These are phyloP conservation scores for Xylaria nigripes DNA, from an alignment of 495 filamentous ascomycete species.

Conservation along the genomic window DNA sequence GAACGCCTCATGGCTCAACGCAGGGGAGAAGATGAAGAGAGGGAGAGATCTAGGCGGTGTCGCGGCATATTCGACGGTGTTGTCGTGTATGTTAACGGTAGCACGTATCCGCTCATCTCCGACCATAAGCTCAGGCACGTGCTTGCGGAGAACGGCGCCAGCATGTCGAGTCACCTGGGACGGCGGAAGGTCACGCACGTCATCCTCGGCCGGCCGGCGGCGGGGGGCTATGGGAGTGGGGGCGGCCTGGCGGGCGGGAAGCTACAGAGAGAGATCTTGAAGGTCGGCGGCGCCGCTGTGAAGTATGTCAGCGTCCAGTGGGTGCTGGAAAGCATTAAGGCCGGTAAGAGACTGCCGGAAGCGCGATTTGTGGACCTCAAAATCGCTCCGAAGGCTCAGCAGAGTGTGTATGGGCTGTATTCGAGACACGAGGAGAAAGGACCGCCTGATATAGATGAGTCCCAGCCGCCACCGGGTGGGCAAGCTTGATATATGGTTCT, in stretches of 20 bases:
- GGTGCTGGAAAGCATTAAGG: conserved; percentile 73
- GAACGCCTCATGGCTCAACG: conserved; percentile 25
- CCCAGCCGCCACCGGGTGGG: conserved; percentile 1
- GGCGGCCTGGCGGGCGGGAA: conserved; percentile 77
- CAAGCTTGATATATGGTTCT: conserved; percentile 2
- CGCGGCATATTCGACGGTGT: conserved; percentile 53
- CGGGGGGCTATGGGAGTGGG: conserved; percentile 38
- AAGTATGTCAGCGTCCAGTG: conserved; percentile 81
- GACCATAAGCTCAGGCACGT: conserved; percentile 82
- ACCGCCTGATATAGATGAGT: neutral
- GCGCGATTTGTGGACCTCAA: conserved; percentile 55
- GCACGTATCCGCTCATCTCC: conserved; percentile 68
- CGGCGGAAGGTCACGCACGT: conserved; percentile 77
- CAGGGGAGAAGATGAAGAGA: conserved; percentile 29
- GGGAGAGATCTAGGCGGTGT: conserved; percentile 17
- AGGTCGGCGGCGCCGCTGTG: conserved; percentile 55
- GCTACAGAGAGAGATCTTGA: conserved; percentile 69
- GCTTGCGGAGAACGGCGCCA: conserved; percentile 63
- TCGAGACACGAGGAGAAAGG: conserved; percentile 11
- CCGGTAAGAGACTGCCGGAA: conserved; percentile 66
- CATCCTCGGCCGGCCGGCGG: conserved; percentile 58
- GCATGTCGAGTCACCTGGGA: conserved; percentile 56
- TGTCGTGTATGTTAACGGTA: conserved; percentile 81
- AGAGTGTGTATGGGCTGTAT: conserved; percentile 51
- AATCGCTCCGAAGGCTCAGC: conserved; percentile 52